Conservation (phyloP, 345 rosid species). For the Firmiana major region DNA sequence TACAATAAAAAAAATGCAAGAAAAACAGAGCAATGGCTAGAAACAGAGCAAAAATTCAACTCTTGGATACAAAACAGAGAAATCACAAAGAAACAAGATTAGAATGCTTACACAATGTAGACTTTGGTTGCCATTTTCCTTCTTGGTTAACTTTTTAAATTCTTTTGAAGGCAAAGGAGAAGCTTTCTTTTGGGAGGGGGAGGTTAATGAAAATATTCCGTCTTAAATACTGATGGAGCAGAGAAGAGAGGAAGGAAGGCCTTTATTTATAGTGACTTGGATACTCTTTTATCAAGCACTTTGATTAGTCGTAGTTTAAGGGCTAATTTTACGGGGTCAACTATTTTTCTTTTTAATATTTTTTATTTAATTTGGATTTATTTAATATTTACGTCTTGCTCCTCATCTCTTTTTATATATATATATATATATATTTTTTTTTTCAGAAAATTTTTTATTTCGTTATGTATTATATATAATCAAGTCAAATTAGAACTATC, state of each 20-base stretch:
- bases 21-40: not conserved
- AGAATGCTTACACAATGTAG: constrained; percentile 50
- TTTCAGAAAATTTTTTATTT: too few species aligned
- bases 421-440: too few species aligned
- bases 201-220: constrained; percentile 5
- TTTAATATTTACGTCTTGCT: not conserved
- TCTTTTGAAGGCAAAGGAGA: not conserved
- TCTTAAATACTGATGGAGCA: not conserved
- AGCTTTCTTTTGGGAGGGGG: not conserved
- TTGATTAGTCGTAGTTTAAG: constrained; percentile 4
- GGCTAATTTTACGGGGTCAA: not conserved
- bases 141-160: not conserved
- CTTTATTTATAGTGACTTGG: constrained; percentile 27
- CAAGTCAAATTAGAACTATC: too few species aligned
- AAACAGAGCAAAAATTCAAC: not conserved
- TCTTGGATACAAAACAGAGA: not conserved
- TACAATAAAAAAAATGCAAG: not conserved
- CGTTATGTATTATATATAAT: too few species aligned
- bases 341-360: not conserved
- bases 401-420: too few species aligned
- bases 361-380: not conserved
- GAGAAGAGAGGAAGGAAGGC: constrained; percentile 9
- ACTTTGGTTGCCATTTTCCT: constrained; percentile 51
- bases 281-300: not conserved
- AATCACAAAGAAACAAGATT: not conserved